Base-by-base conservation (phyloP, 495 filamentous ascomycete genomes). In the Hypoxylon cercidicola region DNA sequence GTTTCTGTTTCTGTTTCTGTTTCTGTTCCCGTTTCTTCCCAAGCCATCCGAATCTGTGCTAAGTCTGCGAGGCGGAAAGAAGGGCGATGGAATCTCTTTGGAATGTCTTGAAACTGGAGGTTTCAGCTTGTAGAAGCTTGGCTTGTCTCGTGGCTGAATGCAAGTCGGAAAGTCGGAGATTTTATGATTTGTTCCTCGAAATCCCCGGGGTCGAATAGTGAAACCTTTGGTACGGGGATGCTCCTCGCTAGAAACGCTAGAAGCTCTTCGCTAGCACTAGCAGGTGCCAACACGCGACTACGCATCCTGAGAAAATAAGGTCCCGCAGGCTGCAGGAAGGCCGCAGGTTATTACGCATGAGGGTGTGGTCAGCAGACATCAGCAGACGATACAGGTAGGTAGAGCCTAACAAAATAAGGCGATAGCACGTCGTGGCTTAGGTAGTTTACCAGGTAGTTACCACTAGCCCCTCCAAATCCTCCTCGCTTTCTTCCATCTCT, bases 341-440 rank as follows among this genome's bases (percentile, higher is more conserved):
- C 65, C 71, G 71, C 71, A 73, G 71, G 58, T 37, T 53, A 54
- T 58, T 60, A 57, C 68, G 71, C 71, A 73, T 71, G 55, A 68
- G 34, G 40, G 20, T 41, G 43, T 55, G 62, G 68, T 73, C 71
- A 73, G 71, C 64, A 66, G 68, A 73, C 64, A 67, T 61, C 59
- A 61, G 44, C 55, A 62, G 64, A 65, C 49, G 15, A 28, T n/a
- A n/a, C n/a, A 21, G 35, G 41, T 2, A 25, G 23, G 5, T 2
- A 62, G 32, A 52, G 37, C 35, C 10, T 49, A 41, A 37, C 18
- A 15, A 48, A 10, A 45, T 45, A 58, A 43, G 28, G 49, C 35
- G 55, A 56, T 23, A 50, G 37, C 46, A 28, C 25, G 10, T 32
- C 30, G 25, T 28, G 8, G 30, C 9, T 32, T 1, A 9, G 3